Percentiles rank a stretch among this genome's conserved stretches.
These are phyloP conservation scores for Scheffersomyces coipomensis DNA, from an alignment of 805 yeast species.

Conservation along the genomic window DNA sequence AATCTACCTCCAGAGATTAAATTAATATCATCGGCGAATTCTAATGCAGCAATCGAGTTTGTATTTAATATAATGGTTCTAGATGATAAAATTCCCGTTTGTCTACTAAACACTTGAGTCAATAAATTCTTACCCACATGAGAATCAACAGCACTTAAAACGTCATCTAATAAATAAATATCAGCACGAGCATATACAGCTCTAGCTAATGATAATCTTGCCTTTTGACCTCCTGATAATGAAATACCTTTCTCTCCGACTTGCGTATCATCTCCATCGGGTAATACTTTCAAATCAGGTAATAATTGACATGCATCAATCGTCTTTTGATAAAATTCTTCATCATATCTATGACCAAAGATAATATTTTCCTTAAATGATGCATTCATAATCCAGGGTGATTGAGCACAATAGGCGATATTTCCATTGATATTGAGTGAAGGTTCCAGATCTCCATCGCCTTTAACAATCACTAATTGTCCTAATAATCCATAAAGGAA, in stretches of 20 bases:
- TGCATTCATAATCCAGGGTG: slow-evolving; percentile 53
- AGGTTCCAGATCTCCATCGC: slow-evolving; percentile 13
- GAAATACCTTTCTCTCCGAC: slow-evolving; percentile 65
- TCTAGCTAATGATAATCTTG: slow-evolving; percentile 63
- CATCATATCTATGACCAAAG: slow-evolving; percentile 48
- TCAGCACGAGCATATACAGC: slow-evolving; percentile 65
- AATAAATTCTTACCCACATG: slow-evolving; percentile 61
- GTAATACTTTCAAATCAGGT: slow-evolving; percentile 46
- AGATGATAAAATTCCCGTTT: slow-evolving; percentile 45
- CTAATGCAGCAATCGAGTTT: slow-evolving; percentile 53
- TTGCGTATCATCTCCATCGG: slow-evolving; percentile 53
- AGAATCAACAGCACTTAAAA: slow-evolving; percentile 70
- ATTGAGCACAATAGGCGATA: slow-evolving; percentile 63
- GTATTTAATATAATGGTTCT: slow-evolving; percentile 60
- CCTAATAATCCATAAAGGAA: slow-evolving; percentile 36
- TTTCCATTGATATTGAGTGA: slow-evolving; percentile 31
- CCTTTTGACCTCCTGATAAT: slow-evolving; percentile 63
- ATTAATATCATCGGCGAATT: slow-evolving; percentile 58
- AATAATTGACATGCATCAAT: slow-evolving; percentile 48
- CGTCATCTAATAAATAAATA: slow-evolving; percentile 60
- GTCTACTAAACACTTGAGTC: slow-evolving; percentile 44
- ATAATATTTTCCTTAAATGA: slow-evolving; percentile 51
- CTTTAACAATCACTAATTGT: slow-evolving; percentile 4
- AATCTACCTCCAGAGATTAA: slow-evolving; percentile 56
- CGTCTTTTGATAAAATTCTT: slow-evolving; percentile 39